Conservation (phyloP, 805 yeast genomes). For the Saccharomyces eubayanus region DNA sequence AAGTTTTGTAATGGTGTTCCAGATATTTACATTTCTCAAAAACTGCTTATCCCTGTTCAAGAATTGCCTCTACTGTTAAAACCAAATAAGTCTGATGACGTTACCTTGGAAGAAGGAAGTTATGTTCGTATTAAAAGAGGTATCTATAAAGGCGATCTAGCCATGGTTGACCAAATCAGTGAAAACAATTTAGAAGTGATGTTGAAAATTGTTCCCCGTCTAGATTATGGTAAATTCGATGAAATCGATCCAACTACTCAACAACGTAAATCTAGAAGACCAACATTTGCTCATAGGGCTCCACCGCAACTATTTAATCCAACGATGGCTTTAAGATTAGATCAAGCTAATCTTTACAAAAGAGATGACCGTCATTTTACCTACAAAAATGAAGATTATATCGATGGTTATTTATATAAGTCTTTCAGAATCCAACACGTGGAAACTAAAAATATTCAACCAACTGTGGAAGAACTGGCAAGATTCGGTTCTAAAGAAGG, state of each 20-base stretch:
- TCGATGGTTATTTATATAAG: slow-evolving; percentile 78
- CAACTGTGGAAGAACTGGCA: slow-evolving; percentile 81
- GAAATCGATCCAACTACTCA: slow-evolving; percentile 44
- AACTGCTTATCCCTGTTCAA: slow-evolving; percentile 85
- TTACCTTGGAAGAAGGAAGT: slow-evolving; percentile 82
- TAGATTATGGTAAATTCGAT: slow-evolving; percentile 73
- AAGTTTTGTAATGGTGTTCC: slow-evolving; percentile 84
- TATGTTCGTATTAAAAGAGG: slow-evolving; percentile 89
- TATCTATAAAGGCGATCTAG: slow-evolving; percentile 85
- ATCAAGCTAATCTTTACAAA: slow-evolving; percentile 60
- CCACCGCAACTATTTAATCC: slow-evolving; percentile 81
- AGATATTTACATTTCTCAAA: slow-evolving; percentile 65
- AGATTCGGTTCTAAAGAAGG: slow-evolving; percentile 72
- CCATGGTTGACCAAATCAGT: slow-evolving; percentile 83
- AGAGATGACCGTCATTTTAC: slow-evolving; percentile 58
- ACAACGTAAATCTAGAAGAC: slow-evolving; percentile 43
- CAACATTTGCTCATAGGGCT: slow-evolving; percentile 62
- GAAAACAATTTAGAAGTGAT: slow-evolving; percentile 95
- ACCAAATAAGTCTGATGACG: slow-evolving; percentile 81
- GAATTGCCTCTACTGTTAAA: slow-evolving; percentile 90
- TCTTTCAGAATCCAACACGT: slow-evolving; percentile 77
- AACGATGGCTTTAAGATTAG: slow-evolving; percentile 80
- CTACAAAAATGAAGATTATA: slow-evolving; percentile 82
- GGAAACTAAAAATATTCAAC: slow-evolving; percentile 75
- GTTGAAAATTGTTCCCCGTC: slow-evolving; percentile 83